Evolutionary conservation across 2,329 filamentous ascomycete species (phyloP), one percentile per base, ranked within the genome.

Genomic region (Colletotrichum plurivorum): DNA sequence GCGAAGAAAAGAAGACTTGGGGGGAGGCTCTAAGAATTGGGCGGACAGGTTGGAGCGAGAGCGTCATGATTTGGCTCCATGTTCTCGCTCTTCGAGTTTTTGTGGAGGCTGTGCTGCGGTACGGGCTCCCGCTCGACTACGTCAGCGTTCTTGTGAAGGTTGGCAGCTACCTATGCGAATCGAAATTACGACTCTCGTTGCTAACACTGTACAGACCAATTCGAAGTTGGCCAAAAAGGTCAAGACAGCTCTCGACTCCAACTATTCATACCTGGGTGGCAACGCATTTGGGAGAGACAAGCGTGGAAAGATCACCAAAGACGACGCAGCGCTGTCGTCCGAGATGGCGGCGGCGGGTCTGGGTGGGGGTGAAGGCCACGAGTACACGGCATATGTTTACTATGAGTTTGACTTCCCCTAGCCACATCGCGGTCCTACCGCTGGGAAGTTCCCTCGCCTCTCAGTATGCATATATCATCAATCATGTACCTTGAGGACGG

Each of bases 331-430:
- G 31, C 82, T 93, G 76, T 90, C 93, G 49, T 92, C 90, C 45
- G 95, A 98, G 74, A 93, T 98, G 88, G 93, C 94, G 48, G 91
- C 92, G 3, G 92, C 91, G 4, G 92, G 90, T 27, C 79, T 92
- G 57, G 87, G 85, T 25, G 88, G 89, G 49, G 90, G 89, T 18
- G 93, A 94, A 68, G 91, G 91, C 62, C 86, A 89, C 74, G 94
- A 98, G 79, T 99, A 98, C 84, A 96, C 94, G 69, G 92, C 96
- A 48, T 99, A 97, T 82, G 96, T 98, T 78, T 98, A 95, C 85
- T 99, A 98, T 82, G 94, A 97, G 79, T 93, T 98, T 78, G 93
- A 96, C 78, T 90, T 98, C 66, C 85, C 86, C 39, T 85, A 72
- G 57, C 45, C 36, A 4, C 25, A 41, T 27, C 49, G 43, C 12